phyloP scores from a whole-genome alignment of 768 basidiomycete species.

The Hygrocybe punicea region DNA sequence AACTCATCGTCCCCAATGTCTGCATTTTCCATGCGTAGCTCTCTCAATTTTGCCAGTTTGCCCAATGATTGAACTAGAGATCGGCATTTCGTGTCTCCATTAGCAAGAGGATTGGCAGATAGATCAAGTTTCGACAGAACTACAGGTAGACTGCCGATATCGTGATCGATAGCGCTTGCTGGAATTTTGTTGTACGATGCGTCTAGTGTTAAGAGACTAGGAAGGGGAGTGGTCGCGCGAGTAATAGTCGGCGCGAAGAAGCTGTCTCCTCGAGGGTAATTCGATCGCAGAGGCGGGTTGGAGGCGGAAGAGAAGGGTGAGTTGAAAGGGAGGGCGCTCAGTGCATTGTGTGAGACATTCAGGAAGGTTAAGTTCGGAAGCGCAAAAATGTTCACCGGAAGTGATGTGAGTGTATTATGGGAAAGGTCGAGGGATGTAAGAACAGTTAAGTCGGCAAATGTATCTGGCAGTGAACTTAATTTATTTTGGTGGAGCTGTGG shows the following conservation, averaged over 20 bases:
- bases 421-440: conserved; percentile 72
- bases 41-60: conserved; percentile 50
- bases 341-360: conserved; percentile 68
- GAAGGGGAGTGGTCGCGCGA: conserved; percentile 62
- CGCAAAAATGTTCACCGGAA: conserved; percentile 64
- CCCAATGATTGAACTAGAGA: conserved; percentile 48
- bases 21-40: conserved; percentile 53
- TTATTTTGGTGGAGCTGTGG: conserved; percentile 73
- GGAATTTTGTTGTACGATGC: conserved; percentile 65
- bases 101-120: conserved; percentile 63
- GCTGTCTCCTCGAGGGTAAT: conserved; percentile 38
- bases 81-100: conserved; percentile 29
- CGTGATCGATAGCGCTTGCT: conserved; percentile 51
- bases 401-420: conserved; percentile 58
- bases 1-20: conserved; percentile 63
- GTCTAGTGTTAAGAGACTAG: conserved; percentile 60
- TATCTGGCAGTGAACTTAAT: conserved; percentile 55
- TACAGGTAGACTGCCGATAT: conserved; percentile 49
- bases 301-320: conserved; percentile 45
- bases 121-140: conserved; percentile 58
- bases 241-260: conserved; percentile 64
- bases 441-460: conserved; percentile 64
- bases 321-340: conserved; percentile 60
- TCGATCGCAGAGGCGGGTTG: conserved; percentile 2
- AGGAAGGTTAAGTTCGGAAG: conserved; percentile 64